Conservation (phyloP, 495 filamentous ascomycete species). For the Letharia columbiana region DNA sequence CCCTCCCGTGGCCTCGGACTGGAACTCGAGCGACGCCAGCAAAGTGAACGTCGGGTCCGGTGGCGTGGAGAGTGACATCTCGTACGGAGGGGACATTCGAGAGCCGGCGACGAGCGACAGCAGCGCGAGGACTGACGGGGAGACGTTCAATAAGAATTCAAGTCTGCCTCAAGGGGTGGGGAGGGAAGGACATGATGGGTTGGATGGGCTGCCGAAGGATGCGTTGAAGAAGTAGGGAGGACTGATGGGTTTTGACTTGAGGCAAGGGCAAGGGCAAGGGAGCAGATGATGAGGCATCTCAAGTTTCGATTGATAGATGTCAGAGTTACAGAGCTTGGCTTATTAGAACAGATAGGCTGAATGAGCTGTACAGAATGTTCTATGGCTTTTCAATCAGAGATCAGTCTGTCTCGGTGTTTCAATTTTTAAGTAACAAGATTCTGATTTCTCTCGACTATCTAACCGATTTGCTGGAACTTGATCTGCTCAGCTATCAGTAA, state of each 20-base stretch:
- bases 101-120: conserved; percentile 55
- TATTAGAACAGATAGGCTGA: neutral
- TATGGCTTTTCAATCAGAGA: neutral
- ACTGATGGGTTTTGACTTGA: neutral
- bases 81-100: conserved; percentile 46
- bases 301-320: no score
- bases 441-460: neutral
- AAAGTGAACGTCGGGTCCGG: conserved; percentile 63
- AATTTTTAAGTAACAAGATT: neutral
- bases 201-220: conserved; percentile 45
- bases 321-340: neutral
- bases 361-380: neutral
- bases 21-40: conserved; percentile 59
- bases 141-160: conserved; percentile 35
- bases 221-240: conserved; percentile 32
- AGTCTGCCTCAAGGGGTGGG: conserved; percentile 38
- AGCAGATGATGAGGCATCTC: no score
- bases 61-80: conserved; percentile 43
- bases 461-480: neutral
- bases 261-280: neutral
- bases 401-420: neutral
- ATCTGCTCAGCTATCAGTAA: neutral
- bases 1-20: conserved; percentile 65
- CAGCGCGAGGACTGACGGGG: conserved; percentile 44
- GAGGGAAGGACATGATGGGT: conserved; percentile 45